A percentile compares a stretch with the other conserved stretches of the same genome.
These are phyloP conservation scores for Gentiana straminea DNA, from an alignment of 257 asterid species.

Conservation along the genomic window DNA sequence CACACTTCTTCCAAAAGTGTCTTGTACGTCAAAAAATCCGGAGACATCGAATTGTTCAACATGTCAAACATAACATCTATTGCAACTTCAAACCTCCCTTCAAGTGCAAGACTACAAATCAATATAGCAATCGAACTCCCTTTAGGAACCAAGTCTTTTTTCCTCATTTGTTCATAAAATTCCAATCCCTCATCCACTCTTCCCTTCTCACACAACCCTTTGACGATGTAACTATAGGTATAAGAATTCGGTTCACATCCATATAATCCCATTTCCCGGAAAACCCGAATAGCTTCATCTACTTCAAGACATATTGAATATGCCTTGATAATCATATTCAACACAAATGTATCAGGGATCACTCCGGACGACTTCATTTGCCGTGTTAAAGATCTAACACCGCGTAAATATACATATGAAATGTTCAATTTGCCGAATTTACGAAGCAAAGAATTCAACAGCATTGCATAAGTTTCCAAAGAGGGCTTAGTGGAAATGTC, in stretches of 20 bases:
- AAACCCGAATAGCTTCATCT: conserved; percentile 73
- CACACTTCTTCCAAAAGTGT: conserved; percentile 83
- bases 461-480: conserved; percentile 64
- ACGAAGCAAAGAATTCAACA: conserved; percentile 51
- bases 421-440: conserved; percentile 57
- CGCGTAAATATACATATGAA: conserved; percentile 64
- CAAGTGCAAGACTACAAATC: conserved; percentile 73
- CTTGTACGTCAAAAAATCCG: conserved; percentile 69
- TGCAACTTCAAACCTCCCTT: conserved; percentile 58
- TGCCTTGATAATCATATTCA: conserved; percentile 87
- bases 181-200: conserved; percentile 55
- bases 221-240: conserved; percentile 58
- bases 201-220: conserved; percentile 81
- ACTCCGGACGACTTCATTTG: conserved; percentile 85
- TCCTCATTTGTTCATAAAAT: conserved; percentile 58
- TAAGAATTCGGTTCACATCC: conserved; percentile 71
- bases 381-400: conserved; percentile 60
- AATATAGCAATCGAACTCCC: conserved; percentile 46
- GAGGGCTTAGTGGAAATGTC: conserved; percentile 42
- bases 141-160: conserved; percentile 47
- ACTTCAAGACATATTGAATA: conserved; percentile 60
- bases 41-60: conserved; percentile 54
- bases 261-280: conserved; percentile 88
- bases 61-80: conserved; percentile 47
- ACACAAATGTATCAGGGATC: conserved; percentile 62